Evolutionary conservation across 1,139 yeast species (phyloP).

Genomic region (Zygoascus sp.): DNA sequence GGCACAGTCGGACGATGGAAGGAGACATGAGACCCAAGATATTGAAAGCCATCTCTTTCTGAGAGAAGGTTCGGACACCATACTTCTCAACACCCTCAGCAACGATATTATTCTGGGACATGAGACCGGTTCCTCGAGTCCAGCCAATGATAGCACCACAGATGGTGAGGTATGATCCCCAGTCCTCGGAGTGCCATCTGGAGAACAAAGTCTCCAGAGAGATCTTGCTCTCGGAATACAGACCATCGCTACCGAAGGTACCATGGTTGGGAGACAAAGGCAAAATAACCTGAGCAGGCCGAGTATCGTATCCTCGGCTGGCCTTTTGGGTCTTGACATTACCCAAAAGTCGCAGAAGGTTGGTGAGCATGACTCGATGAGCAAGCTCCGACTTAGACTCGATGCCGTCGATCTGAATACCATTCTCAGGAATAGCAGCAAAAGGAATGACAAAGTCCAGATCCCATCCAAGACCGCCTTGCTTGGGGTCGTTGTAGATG

Average conservation of each 20-base stretch:
- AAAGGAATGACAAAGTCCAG: conserved; percentile 93
- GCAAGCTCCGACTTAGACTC: conserved; percentile 96
- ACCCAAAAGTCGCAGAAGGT: conserved; percentile 87
- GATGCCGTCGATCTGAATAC: conserved; percentile 87
- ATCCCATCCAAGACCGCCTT: conserved; percentile 97
- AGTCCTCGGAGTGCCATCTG: conserved; percentile 98
- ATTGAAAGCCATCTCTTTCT: conserved; percentile 98
- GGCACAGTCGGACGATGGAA: conserved; percentile 78
- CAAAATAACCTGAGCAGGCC: conserved; percentile 96
- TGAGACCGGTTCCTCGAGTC: conserved; percentile 99
- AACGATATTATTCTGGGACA: conserved; percentile 94
- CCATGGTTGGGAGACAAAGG: conserved; percentile 99
- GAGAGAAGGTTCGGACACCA: conserved; percentile 97
- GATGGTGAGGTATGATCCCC: conserved; percentile 89
- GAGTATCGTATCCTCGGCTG: conserved; percentile 70
- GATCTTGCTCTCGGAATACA: conserved; percentile 94
- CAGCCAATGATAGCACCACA: conserved; percentile 99
- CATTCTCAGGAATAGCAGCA: conserved; percentile 98
- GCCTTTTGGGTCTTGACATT: conserved; percentile 80
- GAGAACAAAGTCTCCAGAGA: conserved; percentile 93
- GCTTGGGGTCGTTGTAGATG: conserved; percentile 75
- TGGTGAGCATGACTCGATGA: conserved; percentile 96
- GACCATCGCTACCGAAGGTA: conserved; percentile 95
- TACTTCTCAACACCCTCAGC: conserved; percentile 95
- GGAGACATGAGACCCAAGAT: conserved; percentile 91